phyloP scores from a whole-genome alignment of 352 stramenopile genomes.

The Nothophytophthora sp. region DNA sequence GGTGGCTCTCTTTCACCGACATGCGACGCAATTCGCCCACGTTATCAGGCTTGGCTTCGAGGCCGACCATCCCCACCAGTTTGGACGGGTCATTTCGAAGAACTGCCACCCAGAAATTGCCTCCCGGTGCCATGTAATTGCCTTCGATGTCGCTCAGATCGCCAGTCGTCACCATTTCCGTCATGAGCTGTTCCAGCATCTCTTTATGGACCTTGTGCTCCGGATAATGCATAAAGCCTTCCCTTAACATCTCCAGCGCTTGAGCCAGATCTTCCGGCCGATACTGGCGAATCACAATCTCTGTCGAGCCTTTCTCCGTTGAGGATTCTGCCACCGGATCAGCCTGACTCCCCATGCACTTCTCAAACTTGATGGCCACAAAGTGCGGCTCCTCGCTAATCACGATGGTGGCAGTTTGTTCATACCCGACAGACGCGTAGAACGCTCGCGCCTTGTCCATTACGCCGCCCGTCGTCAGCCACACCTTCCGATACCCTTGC shows the following conservation, averaged over 20 bases:
- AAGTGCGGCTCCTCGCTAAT: too few species aligned
- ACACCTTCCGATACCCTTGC: conserved; percentile 14
- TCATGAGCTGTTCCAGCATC: conserved; percentile 2
- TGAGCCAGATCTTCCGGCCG: background rate
- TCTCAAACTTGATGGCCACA: too few species aligned
- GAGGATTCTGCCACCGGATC: too few species aligned
- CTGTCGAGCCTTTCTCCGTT: too few species aligned
- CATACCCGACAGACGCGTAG: conserved; percentile 18
- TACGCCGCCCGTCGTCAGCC: conserved; percentile 10
- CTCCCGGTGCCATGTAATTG: background rate
- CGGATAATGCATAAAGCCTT: conserved; percentile 6
- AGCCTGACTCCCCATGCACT: too few species aligned
- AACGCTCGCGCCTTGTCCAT: conserved; percentile 25
- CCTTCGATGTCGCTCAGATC: conserved; percentile 20
- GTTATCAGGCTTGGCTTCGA: conserved; percentile 17
- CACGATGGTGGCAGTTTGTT: too few species aligned
- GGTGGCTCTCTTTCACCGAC: conserved; percentile 19
- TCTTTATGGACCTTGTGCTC: background rate
- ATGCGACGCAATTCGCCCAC: conserved; percentile 26
- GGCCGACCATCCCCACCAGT: conserved; percentile 19
- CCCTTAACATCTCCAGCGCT: conserved; percentile 5
- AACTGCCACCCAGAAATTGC: conserved; percentile 18
- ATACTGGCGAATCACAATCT: conserved; percentile 17
- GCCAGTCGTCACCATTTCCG: conserved; percentile 8
- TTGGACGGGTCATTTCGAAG: background rate